phyloP scores from a whole-genome alignment of 768 basidiomycete genomes.

The Exsudoporus frostii region DNA sequence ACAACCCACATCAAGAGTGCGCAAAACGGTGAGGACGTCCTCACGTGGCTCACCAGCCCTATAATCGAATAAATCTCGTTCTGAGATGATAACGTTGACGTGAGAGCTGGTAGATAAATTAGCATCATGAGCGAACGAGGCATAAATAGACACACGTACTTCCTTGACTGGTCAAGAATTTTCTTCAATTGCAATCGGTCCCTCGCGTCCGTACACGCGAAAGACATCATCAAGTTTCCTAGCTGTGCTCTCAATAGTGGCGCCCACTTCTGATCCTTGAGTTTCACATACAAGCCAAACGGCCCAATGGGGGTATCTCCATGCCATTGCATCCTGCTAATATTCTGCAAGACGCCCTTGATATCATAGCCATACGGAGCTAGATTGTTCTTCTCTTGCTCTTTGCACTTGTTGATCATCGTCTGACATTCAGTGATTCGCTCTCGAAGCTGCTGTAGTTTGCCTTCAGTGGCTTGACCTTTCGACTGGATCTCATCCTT shows the following conservation, averaged over 20 bases:
- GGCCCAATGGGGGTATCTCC: slow-evolving; percentile 75
- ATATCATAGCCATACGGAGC: slow-evolving; percentile 64
- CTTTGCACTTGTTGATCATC: slow-evolving; percentile 48
- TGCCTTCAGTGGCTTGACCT: slow-evolving; percentile 37
- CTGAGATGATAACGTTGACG: slow-evolving; percentile 56
- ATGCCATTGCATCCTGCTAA: slow-evolving; percentile 53
- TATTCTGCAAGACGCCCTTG: slow-evolving; percentile 50
- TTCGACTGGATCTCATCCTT: slow-evolving; percentile 32
- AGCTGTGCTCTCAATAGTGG: slow-evolving; percentile 63
- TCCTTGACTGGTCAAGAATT: slow-evolving; percentile 56
- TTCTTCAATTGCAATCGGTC: slow-evolving; percentile 58
- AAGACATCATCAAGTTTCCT: slow-evolving; percentile 56
- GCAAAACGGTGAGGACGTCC: slow-evolving; percentile 68
- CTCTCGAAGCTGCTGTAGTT: slow-evolving; percentile 32
- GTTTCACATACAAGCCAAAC: slow-evolving; percentile 72
- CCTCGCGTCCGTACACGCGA: slow-evolving; percentile 66
- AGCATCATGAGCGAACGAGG: slow-evolving; percentile 1
- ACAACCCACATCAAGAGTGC: slow-evolving; percentile 68
- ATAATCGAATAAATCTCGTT: slow-evolving; percentile 81
- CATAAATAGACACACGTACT: slow-evolving; percentile 45
- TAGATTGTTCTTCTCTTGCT: slow-evolving; percentile 55
- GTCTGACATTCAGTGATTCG: slow-evolving; percentile 46
- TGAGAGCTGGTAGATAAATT: slow-evolving; percentile 38
- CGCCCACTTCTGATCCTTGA: slow-evolving; percentile 67
- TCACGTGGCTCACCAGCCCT: slow-evolving; percentile 64